Base-by-base conservation (phyloP, 768 basidiomycete genomes). In the Suillus occidentalis region DNA sequence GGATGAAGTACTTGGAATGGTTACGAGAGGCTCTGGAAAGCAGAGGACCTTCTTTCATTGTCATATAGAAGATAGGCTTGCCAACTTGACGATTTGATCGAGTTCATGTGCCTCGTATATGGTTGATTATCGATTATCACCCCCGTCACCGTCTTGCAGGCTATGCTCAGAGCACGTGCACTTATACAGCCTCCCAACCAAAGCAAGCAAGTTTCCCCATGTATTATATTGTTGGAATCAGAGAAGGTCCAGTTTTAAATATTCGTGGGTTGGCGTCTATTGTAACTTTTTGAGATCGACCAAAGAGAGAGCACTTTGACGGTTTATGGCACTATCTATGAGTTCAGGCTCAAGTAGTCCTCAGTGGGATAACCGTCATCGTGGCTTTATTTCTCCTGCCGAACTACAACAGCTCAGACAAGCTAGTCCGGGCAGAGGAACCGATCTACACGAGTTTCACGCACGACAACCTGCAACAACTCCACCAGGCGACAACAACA, bases 341-440 rank as follows among this genome's bases (percentile, higher is more conserved):
- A 22, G 37, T 40, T 20, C 58, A 20, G 40, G 58, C 36, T 76
- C 75, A 13, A 72, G 76, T 52, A 77, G 75, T 65, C 75, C 75
- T 36, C 76, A 78, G 68, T 76, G 75, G 75, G 75, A 76, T 64
- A 77, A 65, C 65, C 75, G 75, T 36, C 68, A 76, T 45, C 74
- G 76, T 14, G 75, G 75, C 9, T 76, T 76, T 53, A 78, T 76
- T 56, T 76, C 75, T 0, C 75, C 75, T 22, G 76, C 72, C 37
- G 74, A 69, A 40, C 67, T 76, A 5, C 76, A 78, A 64, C 77
- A 76, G 34, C 74, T 76, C 58, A 72, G 74, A 66, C 75, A 78
- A 64, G 42, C 73, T 0, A 76, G 76, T 10, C 76, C 75, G 45
- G 73, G 68, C 61, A 71, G 75, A 66, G 66, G 53, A 37, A 61